Base-by-base conservation (phyloP, 2,329 filamentous ascomycete genomes). In the Trichoderma sp. region DNA sequence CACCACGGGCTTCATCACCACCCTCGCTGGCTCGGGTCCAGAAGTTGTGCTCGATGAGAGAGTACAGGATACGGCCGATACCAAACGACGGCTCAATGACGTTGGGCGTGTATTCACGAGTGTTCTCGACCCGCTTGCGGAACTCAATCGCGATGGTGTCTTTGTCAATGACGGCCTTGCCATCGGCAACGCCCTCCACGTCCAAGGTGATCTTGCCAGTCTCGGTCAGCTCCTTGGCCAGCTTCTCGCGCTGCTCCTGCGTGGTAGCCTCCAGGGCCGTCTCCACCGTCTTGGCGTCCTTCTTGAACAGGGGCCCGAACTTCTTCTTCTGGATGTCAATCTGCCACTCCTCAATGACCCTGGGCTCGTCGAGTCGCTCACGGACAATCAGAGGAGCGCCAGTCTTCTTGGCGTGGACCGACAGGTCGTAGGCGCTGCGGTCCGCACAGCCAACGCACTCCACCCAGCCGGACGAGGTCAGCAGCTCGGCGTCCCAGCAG, bases 361-460 rank as follows among this genome's bases (percentile, higher is more conserved):
- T 84, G 26, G 95, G 95, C 75, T 91, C 88, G 54, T 90, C 87
- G 63, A 93, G 85, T 63, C 86, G 87, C 81, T 97, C 89, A 67
- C 93, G 88, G 47, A 98, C 95, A 56, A 95, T 83, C 24, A 99
- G 84, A 48, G 93, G 88, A 15, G 90, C 88, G 66, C 92, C 93
- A 39, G 95, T 98, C 82, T 92, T 93, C 80, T 97, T 94, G 75
- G 90, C 89, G 79, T 98, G 95, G 10, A 97, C 93, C 43, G 87
- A 90, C 76, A 98, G 78, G 78, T 99, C 95, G 77, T 97, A 99
- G 21, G 95, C 95, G 75, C 91, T 96, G 73, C 95, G 88, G 77
- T 97, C 94, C 67, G 95, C 95, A 78, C 95, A 98, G 68, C 95
- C 95, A 73, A 98, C 94, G 77, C 94, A 98, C 82, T 99, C 95